Conservation (phyloP, 1,284 basidiomycete genomes). For the Neolentinus lepideus region DNA sequence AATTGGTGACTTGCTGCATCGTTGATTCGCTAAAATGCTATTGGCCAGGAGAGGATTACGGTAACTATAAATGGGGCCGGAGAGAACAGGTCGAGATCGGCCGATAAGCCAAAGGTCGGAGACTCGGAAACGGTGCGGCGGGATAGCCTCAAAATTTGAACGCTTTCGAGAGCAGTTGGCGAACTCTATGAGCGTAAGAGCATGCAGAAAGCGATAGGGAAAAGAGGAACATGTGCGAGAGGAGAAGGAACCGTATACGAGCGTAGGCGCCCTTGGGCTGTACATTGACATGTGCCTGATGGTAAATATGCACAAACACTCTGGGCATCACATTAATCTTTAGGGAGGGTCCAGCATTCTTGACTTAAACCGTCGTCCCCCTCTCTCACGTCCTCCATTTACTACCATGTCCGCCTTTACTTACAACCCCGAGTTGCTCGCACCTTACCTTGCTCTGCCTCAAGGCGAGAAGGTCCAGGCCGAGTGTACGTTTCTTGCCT, state of each 20-base stretch:
- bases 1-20: too few species aligned
- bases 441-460: conserved; percentile 77
- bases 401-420: conserved; percentile 22
- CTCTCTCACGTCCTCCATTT: conserved; percentile 7
- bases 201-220: background rate
- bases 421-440: conserved; percentile 80
- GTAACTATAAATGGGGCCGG: background rate
- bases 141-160: background rate
- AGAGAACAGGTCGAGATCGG: background rate
- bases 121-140: background rate
- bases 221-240: background rate
- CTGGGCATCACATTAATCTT: background rate
- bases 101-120: background rate
- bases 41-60: background rate
- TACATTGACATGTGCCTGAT: background rate
- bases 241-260: background rate
- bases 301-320: background rate
- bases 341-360: conserved; percentile 7
- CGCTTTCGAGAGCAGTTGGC: too few species aligned
- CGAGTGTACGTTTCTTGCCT: conserved; percentile 61
- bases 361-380: conserved; percentile 13
- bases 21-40: background rate
- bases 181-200: background rate
- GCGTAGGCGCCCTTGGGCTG: background rate
- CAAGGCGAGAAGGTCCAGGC: conserved; percentile 90